Conservation (phyloP, 1,139 yeast genomes). For the Hyphopichia pseudoburtonii region DNA sequence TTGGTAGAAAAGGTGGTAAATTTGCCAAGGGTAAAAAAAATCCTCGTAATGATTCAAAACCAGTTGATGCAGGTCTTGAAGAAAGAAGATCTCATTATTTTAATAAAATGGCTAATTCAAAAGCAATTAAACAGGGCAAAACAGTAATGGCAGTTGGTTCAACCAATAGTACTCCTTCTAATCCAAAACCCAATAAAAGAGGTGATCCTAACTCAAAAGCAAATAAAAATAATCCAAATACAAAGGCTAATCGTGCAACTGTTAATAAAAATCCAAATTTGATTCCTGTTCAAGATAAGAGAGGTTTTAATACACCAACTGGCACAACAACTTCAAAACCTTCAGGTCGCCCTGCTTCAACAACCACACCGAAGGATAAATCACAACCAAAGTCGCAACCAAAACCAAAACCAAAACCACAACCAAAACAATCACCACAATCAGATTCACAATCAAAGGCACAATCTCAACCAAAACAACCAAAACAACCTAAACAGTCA, state of each 20-base stretch:
- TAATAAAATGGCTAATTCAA: conserved; percentile 30
- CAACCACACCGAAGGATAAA: background rate
- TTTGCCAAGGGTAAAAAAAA: conserved; percentile 9
- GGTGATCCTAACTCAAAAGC: conserved; percentile 1
- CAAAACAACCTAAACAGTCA: too few species aligned
- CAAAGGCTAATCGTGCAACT: conserved; percentile 3
- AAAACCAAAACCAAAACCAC: conserved; percentile 3
- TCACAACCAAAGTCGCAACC: conserved; percentile 7
- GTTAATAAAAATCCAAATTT: background rate
- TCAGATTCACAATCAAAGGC: background rate
- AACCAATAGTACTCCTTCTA: conserved; percentile 8
- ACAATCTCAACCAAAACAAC: too few species aligned
- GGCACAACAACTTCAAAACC: background rate
- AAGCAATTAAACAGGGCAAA: conserved; percentile 39
- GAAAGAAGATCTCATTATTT: conserved; percentile 42
- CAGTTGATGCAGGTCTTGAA: conserved; percentile 30
- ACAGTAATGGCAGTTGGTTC: conserved; percentile 46
- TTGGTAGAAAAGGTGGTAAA: conserved; percentile 28
- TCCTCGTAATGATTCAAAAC: conserved; percentile 18
- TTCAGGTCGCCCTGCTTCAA: background rate
- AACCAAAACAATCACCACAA: background rate
- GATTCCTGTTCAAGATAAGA: background rate
- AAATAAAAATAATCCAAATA: conserved; percentile 1
- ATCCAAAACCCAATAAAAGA: conserved; percentile 3
- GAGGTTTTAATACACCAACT: background rate